These are phyloP conservation scores for Echites panduratus DNA, from an alignment of 257 asterid genomes.

Conservation along the genomic window DNA sequence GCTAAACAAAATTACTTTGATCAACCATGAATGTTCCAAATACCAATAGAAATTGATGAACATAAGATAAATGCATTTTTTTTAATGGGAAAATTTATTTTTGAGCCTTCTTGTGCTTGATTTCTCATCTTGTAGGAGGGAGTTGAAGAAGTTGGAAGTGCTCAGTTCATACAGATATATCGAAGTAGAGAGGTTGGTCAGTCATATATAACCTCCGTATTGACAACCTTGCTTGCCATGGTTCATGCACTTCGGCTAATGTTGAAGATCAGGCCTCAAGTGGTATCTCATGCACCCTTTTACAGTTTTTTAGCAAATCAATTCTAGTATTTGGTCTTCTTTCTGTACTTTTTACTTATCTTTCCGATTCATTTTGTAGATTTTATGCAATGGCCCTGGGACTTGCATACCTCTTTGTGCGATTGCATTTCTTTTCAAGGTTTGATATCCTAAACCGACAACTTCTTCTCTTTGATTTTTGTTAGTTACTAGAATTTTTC, in stretches of 20 bases:
- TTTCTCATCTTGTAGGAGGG: slow-evolving; percentile 47
- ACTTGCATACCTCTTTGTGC: slow-evolving; percentile 80
- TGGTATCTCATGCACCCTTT: slow-evolving; percentile 45
- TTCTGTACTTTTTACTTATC: neutral
- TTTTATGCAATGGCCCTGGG: slow-evolving; percentile 94
- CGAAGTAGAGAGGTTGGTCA: slow-evolving; percentile 95
- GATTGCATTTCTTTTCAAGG: slow-evolving; percentile 76
- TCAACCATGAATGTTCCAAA: neutral
- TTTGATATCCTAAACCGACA: slow-evolving; percentile 21
- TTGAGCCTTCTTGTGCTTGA: slow-evolving; percentile 10
- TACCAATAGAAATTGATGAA: neutral
- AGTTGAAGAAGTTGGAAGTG: slow-evolving; percentile 33
- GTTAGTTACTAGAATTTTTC: neutral
- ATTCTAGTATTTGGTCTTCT: neutral
- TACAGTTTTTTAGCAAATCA: neutral
- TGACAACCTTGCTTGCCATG: slow-evolving; percentile 74
- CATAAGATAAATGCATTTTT: neutral
- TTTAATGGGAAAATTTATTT: neutral
- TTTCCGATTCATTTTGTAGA: slow-evolving; percentile 31
- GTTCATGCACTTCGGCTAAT: slow-evolving; percentile 83
- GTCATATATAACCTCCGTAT: slow-evolving; percentile 78
- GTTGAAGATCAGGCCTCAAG: slow-evolving; percentile 87
- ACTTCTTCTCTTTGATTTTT: neutral
- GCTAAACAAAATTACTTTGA: neutral
- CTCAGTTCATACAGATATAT: slow-evolving; percentile 71